Conservation (phyloP, 1,284 basidiomycete species). For the Ganoderma leucocontextum region DNA sequence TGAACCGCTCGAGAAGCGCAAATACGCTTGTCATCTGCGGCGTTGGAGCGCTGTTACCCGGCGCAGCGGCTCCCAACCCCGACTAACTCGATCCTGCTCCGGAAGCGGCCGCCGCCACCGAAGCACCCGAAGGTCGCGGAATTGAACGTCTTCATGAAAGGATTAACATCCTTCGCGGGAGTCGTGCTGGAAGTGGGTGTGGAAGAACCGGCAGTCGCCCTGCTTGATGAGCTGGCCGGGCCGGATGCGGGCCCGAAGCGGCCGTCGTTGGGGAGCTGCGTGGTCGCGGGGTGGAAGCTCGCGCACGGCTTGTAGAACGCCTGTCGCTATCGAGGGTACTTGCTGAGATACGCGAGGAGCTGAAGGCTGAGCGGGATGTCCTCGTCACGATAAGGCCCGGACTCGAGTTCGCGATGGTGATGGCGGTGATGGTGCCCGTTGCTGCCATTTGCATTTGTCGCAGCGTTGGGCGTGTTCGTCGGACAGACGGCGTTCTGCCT, state of each 20-base stretch:
- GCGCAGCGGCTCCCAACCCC: constrained; percentile 27
- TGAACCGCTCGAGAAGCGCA: constrained; percentile 95
- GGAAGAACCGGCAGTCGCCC: constrained; percentile 3
- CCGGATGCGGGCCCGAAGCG: background rate
- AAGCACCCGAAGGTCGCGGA: constrained; percentile 31
- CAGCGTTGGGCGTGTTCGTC: constrained; percentile 25
- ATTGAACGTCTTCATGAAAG: constrained; percentile 44
- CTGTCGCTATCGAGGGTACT: constrained; percentile 98
- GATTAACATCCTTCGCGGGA: constrained; percentile 36
- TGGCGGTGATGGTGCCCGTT: constrained; percentile 42
- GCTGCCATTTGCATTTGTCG: constrained; percentile 12
- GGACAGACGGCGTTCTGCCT: constrained; percentile 28
- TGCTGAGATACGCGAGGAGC: constrained; percentile 95
- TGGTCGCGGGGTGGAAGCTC: constrained; percentile 77
- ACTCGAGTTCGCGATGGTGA: constrained; percentile 47
- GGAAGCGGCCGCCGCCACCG: constrained; percentile 30
- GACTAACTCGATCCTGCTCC: constrained; percentile 36
- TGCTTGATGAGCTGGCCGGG: constrained; percentile 16
- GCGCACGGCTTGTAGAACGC: constrained; percentile 89
- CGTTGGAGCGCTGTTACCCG: constrained; percentile 30
- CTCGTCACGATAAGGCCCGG: constrained; percentile 87
- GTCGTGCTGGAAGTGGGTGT: constrained; percentile 10
- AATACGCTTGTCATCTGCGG: constrained; percentile 87
- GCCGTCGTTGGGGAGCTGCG: constrained; percentile 44
- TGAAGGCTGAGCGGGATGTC: constrained; percentile 95